Evolutionary conservation across 1,139 yeast species (phyloP).

Genomic region (Protomyces inundatus): DNA sequence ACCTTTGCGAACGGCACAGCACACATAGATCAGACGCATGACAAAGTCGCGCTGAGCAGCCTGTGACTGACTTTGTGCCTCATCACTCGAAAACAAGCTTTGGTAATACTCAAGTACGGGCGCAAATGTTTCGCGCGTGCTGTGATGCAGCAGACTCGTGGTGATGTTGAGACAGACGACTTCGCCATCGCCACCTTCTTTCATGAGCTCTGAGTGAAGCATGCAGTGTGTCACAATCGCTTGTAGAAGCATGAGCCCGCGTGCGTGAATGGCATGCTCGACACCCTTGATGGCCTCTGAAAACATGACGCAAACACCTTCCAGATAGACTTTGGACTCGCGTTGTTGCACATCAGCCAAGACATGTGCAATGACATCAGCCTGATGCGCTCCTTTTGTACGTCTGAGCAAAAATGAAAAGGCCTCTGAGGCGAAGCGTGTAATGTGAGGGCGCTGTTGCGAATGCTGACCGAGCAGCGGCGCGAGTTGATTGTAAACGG

Average conservation of each 20-base stretch:
- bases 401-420: slow-evolving; percentile 76
- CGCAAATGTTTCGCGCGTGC: slow-evolving; percentile 20
- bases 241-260: slow-evolving; percentile 17
- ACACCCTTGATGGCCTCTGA: slow-evolving; percentile 74
- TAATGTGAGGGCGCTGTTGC: slow-evolving; percentile 55
- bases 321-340: slow-evolving; percentile 41
- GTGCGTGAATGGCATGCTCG: slow-evolving; percentile 65
- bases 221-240: slow-evolving; percentile 4
- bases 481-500: slow-evolving; percentile 59
- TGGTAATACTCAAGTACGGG: slow-evolving; percentile 4
- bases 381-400: slow-evolving; percentile 50
- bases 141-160: slow-evolving; percentile 20
- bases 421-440: slow-evolving; percentile 87
- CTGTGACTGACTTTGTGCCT: not conserved
- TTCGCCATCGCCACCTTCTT: not conserved
- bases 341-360: slow-evolving; percentile 46
- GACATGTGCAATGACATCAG: slow-evolving; percentile 48
- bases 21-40: slow-evolving; percentile 11
- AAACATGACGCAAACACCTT: slow-evolving; percentile 57
- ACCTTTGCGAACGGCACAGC: slow-evolving; percentile 38
- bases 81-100: not conserved
- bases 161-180: slow-evolving; percentile 1
- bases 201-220: not conserved
- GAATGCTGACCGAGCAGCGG: slow-evolving; percentile 55
- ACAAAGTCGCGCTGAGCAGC: not conserved